phyloP scores from a whole-genome alignment of 768 basidiomycete species.

The Hysterangium stoloniferum region DNA sequence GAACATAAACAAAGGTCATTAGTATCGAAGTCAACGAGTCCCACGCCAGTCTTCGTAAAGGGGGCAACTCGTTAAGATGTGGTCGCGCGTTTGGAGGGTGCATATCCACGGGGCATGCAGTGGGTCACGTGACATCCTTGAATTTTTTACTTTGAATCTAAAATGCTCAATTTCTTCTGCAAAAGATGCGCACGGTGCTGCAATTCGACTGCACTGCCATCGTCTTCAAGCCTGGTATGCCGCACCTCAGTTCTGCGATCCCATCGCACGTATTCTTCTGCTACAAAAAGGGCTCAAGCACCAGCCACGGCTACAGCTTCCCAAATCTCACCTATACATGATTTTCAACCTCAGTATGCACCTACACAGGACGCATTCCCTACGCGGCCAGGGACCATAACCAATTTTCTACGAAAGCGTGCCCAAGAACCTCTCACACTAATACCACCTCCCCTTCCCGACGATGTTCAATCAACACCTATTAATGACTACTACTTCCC shows the following conservation, averaged over 20 bases:
- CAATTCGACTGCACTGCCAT: neutral
- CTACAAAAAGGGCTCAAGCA: conserved; percentile 47
- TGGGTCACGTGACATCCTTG: too few relatives aligned
- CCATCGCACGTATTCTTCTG: conserved; percentile 44
- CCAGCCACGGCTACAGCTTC: conserved; percentile 45
- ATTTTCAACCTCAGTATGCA: conserved; percentile 35
- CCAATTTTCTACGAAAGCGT: conserved; percentile 40
- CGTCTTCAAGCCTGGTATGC: neutral
- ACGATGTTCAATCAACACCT: conserved; percentile 28
- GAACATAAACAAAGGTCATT: too few relatives aligned
- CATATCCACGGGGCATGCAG: too few relatives aligned
- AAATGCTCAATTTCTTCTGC: neutral
- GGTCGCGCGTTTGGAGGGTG: too few relatives aligned
- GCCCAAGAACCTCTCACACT: conserved; percentile 39
- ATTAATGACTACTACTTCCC: conserved; percentile 49
- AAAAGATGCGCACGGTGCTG: neutral
- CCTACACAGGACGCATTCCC: conserved; percentile 15
- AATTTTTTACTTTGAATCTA: too few relatives aligned
- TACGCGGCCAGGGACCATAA: conserved; percentile 33
- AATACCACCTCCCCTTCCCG: conserved; percentile 60
- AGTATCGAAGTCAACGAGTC: too few relatives aligned
- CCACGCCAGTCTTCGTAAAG: too few relatives aligned
- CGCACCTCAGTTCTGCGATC: neutral
- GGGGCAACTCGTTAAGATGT: too few relatives aligned
- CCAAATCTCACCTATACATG: conserved; percentile 28